phyloP scores from a whole-genome alignment of 495 filamentous ascomycete species.

The Penicillium crystallinum region DNA sequence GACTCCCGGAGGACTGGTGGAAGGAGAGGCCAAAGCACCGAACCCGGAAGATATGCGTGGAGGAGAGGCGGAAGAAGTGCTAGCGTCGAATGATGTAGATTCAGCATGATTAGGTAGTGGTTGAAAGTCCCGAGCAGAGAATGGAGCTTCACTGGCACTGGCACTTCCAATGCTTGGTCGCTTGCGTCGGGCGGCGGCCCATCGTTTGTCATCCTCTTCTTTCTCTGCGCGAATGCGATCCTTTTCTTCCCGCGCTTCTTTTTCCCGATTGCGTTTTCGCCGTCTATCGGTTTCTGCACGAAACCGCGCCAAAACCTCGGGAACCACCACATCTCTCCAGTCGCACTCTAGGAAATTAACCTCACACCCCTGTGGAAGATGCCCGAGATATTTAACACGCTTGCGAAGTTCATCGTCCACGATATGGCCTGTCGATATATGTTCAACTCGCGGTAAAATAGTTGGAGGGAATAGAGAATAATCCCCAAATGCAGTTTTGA shows the following conservation, averaged over 20 bases:
- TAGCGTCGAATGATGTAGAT: slow-evolving; percentile 37
- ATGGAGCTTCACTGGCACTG: slow-evolving; percentile 34
- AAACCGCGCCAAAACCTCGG: slow-evolving; percentile 71
- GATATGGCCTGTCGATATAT: slow-evolving; percentile 83
- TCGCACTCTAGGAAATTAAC: slow-evolving; percentile 94
- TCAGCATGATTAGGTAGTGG: slow-evolving; percentile 50
- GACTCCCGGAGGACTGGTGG: slow-evolving; percentile 66
- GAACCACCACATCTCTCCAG: slow-evolving; percentile 84
- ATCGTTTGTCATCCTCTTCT: slow-evolving; percentile 63
- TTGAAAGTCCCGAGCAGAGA: slow-evolving; percentile 58
- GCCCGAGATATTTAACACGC: slow-evolving; percentile 82
- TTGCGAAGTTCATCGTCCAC: slow-evolving; percentile 86
- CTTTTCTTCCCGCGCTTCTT: slow-evolving; percentile 84
- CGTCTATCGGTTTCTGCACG: slow-evolving; percentile 70
- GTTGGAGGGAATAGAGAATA: slow-evolving; percentile 83
- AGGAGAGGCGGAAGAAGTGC: slow-evolving; percentile 52
- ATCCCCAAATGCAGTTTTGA: slow-evolving; percentile 82
- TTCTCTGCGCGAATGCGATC: slow-evolving; percentile 84
- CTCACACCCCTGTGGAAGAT: slow-evolving; percentile 89
- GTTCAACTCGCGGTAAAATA: slow-evolving; percentile 85
- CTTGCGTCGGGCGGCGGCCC: slow-evolving; percentile 49
- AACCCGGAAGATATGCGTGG: slow-evolving; percentile 53
- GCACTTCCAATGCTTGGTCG: slow-evolving; percentile 33
- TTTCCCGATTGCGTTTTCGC: slow-evolving; percentile 75
- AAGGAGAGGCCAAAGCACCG: slow-evolving; percentile 63